Percentiles rank a stretch among this genome's conserved stretches.
These are phyloP conservation scores for Pestalotiopsis sp. DNA, from an alignment of 2,329 filamentous ascomycete species.

Conservation along the genomic window DNA sequence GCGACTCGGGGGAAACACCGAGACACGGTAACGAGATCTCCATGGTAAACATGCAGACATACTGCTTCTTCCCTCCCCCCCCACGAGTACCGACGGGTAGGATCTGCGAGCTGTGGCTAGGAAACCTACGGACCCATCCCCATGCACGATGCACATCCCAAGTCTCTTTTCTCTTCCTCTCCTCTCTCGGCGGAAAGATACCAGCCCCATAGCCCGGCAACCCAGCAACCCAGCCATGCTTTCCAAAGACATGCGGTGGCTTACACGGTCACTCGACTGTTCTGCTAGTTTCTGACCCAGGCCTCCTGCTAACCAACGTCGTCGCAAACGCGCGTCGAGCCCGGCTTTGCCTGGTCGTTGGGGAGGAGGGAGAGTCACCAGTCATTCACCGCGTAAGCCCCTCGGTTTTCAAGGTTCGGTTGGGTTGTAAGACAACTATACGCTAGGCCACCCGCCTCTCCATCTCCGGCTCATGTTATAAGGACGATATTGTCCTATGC, in stretches of 20 bases:
- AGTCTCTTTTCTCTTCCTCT: background rate
- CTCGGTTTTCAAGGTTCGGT: background rate
- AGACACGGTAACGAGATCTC: background rate
- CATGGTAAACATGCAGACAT: background rate
- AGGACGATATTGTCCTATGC: background rate
- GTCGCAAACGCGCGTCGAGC: background rate
- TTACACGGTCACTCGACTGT: background rate
- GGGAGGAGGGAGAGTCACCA: background rate
- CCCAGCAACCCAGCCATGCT: background rate
- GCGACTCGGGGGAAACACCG: background rate
- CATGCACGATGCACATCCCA: background rate
- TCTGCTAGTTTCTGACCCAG: background rate
- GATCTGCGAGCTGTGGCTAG: background rate
- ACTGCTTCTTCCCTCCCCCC: background rate
- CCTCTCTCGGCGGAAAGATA: too few relatives aligned
- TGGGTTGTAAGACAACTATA: background rate
- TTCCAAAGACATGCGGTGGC: background rate
- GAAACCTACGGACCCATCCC: background rate
- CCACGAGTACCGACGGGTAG: background rate
- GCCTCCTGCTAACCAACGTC: background rate
- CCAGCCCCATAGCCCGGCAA: background rate
- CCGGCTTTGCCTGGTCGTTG: background rate
- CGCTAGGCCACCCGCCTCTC: background rate
- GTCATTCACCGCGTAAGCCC: background rate
- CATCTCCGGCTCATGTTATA: background rate